These are phyloP conservation scores for Podaxis sp. DNA, from an alignment of 768 basidiomycete genomes.

Conservation along the genomic window DNA sequence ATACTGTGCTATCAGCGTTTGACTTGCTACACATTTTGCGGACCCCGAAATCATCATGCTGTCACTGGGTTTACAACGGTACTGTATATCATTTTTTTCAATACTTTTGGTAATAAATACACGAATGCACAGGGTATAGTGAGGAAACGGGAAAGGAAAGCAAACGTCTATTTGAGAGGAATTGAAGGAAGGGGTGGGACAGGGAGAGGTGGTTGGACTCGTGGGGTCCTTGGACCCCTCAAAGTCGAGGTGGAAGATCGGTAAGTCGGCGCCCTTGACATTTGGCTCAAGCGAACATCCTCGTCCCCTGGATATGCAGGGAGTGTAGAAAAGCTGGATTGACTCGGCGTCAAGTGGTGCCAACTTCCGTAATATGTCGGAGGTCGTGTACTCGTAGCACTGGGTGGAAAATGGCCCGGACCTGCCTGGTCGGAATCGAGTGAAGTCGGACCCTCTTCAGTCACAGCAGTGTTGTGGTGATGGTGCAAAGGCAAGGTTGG, in stretches of 20 bases:
- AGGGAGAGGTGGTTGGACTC: not conserved
- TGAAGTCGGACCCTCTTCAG: not conserved
- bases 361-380: not conserved
- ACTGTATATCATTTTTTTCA: not conserved
- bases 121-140: no score
- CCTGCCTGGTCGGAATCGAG: not conserved
- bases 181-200: not conserved
- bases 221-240: not conserved
- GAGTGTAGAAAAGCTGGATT: not conserved
- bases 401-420: not conserved
- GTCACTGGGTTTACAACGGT: not conserved
- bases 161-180: not conserved
- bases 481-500: not conserved
- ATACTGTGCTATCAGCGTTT: not conserved
- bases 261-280: not conserved
- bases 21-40: not conserved
- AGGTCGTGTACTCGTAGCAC: not conserved
- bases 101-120: no score
- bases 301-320: constrained; percentile 1
- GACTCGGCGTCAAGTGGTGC: not conserved
- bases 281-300: not conserved
- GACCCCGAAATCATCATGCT: not conserved
- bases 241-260: not conserved
- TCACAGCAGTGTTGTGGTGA: no score
- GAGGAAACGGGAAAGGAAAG: no score